These are phyloP conservation scores for Fusarium sp. DNA, from an alignment of 2,329 filamentous ascomycete genomes.

Conservation along the genomic window DNA sequence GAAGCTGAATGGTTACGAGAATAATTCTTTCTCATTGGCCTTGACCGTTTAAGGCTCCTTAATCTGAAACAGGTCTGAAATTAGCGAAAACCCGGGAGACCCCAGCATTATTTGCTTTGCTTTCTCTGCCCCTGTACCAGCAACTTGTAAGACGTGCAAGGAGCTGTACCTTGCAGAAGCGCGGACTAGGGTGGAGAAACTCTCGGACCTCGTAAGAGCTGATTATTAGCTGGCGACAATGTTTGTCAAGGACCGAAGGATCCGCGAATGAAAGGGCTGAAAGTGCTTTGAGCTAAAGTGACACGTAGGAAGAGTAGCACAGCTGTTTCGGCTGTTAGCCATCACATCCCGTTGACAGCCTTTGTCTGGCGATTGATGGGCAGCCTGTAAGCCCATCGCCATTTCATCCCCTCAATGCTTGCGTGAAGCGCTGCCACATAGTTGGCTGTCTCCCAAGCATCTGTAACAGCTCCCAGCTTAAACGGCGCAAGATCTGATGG, in stretches of 20 bases:
- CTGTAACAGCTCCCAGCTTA: slow-evolving; percentile 23
- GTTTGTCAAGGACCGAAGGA: not conserved
- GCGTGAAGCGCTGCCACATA: not conserved
- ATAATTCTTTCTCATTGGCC: slow-evolving; percentile 16
- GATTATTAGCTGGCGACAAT: not conserved
- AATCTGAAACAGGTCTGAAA: slow-evolving; percentile 33
- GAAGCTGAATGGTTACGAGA: not conserved
- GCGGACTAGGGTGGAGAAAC: not conserved
- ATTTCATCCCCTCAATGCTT: not conserved
- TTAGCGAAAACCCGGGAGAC: slow-evolving; percentile 10
- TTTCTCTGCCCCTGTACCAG: slow-evolving; percentile 2
- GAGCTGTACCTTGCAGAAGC: slow-evolving; percentile 33
- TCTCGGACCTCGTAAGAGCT: slow-evolving; percentile 1
- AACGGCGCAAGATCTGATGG: slow-evolving; percentile 9
- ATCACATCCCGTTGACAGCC: not conserved
- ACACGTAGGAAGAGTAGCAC: not conserved
- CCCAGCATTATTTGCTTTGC: not conserved
- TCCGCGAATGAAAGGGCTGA: not conserved
- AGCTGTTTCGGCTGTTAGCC: slow-evolving; percentile 5
- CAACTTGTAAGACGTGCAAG: slow-evolving; percentile 24
- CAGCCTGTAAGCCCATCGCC: not conserved
- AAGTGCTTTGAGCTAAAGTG: not conserved
- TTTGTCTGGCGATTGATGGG: not conserved
- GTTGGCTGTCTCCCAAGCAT: slow-evolving; percentile 9
- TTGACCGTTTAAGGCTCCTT: slow-evolving; percentile 1